phyloP scores from a whole-genome alignment of 1,139 yeast species.

The Yamadazyma atmosphaerica region DNA sequence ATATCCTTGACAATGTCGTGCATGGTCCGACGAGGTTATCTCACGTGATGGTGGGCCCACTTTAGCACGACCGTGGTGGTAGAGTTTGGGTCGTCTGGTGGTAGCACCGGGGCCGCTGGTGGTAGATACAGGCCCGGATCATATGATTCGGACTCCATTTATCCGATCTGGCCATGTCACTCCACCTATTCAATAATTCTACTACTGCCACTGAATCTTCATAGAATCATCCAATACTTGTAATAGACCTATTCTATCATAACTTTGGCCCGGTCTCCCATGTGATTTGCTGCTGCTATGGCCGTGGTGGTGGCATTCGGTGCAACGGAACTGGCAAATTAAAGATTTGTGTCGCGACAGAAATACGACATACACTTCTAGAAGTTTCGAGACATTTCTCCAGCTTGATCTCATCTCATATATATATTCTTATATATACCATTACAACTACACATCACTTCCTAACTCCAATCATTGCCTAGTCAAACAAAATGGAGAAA shows the following conservation, averaged over 20 bases:
- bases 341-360: neutral
- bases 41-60: no score
- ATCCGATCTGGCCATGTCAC: no score
- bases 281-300: neutral
- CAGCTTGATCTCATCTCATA: neutral
- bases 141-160: neutral
- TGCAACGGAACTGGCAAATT: neutral
- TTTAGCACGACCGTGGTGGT: no score
- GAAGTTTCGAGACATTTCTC: conserved; percentile 1
- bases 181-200: no score
- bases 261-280: no score
- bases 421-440: neutral
- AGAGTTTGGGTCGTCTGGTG: no score
- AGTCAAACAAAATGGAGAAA: conserved; percentile 76
- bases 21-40: neutral
- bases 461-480: no score
- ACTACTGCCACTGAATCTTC: no score
- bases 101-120: neutral
- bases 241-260: no score
- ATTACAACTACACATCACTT: no score
- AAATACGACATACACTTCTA: neutral
- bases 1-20: neutral
- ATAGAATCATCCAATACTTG: no score
- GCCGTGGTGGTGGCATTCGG: neutral
- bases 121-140: no score